Evolutionary conservation across 257 asterid species (phyloP).

Genomic region (Solanum appendiculatum): DNA sequence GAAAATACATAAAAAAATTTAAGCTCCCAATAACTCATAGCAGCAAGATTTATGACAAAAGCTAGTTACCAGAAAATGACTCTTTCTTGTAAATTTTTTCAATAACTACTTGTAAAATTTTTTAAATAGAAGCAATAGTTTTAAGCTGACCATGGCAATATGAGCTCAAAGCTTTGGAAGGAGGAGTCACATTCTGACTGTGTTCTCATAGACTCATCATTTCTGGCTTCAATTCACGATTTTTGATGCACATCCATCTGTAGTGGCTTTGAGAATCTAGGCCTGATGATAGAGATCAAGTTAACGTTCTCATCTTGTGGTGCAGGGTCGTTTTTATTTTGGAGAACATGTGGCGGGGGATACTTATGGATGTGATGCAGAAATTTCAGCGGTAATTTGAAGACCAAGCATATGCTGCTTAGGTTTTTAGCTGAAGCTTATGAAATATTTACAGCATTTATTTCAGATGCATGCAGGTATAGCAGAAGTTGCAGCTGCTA

Average conservation of each 20-base stretch:
- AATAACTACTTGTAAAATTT: background rate
- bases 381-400: slow-evolving; percentile 62
- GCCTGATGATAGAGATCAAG: background rate
- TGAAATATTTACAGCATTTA: slow-evolving; percentile 3
- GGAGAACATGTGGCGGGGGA: slow-evolving; percentile 56
- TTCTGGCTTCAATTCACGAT: background rate
- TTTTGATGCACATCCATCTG: background rate
- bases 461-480: slow-evolving; percentile 92
- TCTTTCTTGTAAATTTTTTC: background rate
- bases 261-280: background rate
- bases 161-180: background rate
- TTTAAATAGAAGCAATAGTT: background rate
- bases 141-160: background rate
- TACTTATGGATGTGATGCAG: slow-evolving; percentile 69
- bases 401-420: background rate
- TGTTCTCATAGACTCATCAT: background rate
- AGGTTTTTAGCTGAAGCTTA: background rate
- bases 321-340: slow-evolving; percentile 95
- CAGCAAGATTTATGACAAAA: background rate
- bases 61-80: background rate
- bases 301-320: background rate
- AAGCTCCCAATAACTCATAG: background rate
- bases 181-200: background rate
- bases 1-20: background rate
- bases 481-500: slow-evolving; percentile 99